Percentiles rank a stretch among this genome's conserved stretches.
Evolutionary conservation across 768 basidiomycete genomes (phyloP).

Genomic region (Panus rudis): DNA sequence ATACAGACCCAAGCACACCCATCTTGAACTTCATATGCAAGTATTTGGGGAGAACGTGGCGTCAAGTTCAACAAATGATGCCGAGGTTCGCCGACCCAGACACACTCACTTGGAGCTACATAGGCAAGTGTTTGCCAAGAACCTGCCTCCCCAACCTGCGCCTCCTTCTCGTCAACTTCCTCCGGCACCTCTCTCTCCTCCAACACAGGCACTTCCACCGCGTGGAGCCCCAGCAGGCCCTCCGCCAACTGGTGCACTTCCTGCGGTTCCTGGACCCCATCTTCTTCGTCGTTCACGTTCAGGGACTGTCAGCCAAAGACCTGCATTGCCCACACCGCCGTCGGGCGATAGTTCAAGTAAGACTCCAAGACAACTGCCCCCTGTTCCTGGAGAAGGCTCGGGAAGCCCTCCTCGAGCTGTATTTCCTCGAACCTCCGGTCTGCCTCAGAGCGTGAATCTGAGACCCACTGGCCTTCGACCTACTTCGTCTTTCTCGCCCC

Average conservation of each 20-base stretch:
- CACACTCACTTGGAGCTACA: too few relatives aligned
- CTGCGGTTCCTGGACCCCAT: constrained; percentile 1
- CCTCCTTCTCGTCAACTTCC: too few relatives aligned
- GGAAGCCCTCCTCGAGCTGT: constrained; percentile 1
- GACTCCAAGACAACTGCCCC: constrained; percentile 2
- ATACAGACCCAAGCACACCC: neutral
- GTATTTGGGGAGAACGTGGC: too few relatives aligned
- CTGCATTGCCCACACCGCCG: constrained; percentile 9
- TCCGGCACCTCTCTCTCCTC: too few relatives aligned
- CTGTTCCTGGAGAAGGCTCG: constrained; percentile 8
- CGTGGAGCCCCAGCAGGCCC: neutral
- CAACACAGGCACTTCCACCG: neutral
- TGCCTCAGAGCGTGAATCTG: constrained; percentile 9
- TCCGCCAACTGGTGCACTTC: neutral
- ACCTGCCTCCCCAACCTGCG: too few relatives aligned
- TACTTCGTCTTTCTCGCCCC: constrained; percentile 12
- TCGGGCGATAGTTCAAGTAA: neutral
- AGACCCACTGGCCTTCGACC: constrained; percentile 3
- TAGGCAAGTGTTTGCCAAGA: too few relatives aligned
- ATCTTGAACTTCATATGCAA: too few relatives aligned
- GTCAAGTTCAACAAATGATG: too few relatives aligned
- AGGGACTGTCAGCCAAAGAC: constrained; percentile 9
- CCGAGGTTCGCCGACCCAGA: too few relatives aligned
- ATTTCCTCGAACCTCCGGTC: constrained; percentile 7
- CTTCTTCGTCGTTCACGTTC: constrained; percentile 13